Base-by-base conservation (phyloP, 192 early-diverging fungal species). In the Thamnidium elegans region DNA sequence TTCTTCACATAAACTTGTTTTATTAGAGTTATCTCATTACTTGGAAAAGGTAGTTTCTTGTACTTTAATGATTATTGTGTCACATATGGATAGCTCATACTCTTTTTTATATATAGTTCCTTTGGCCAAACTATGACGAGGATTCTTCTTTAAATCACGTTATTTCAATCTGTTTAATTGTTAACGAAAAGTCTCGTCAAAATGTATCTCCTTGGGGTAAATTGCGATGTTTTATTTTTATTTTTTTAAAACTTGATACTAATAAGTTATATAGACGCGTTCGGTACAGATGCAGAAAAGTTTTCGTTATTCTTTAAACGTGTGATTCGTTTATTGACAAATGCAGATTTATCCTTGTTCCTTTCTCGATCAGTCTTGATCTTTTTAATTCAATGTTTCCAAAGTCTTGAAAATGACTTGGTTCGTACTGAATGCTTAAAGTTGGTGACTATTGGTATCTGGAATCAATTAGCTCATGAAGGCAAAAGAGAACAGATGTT, bases 171-270 rank as follows among this genome's bases (percentile, higher is more conserved):
- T 83, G 90, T 6, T 58, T 94, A 50, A 84, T 99, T 78, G 67
- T 94, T 7, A 97, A 97, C 75, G 96, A 96, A 70, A 97, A 99
- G 75, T 85, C 83, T 69, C 83, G 89, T 55, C 86, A 93, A 62
- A 78, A 86, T 20, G 76, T 94, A 19, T 65, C 73, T 46, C 76
- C 79, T 30, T 86, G 81, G 81, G 81, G 84, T 83, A 81, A 65
- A 60, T 26, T 26, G 3, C 26, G 1, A 26, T 26, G 26, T 26
- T 26, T n/a, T n/a, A n/a, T n/a, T 26, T 26, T 26, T 26, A 26
- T 26, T 48, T 17, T 48, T 48, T 19, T 48, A 15, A 17, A 5
- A 48, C 46, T 48, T 5, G 14, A 3, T 15, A 39, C 59, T 26
- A 31, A 50, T 74, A 75, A 75, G 39, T 67, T 48, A 43, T 58